A percentile compares a stretch with the other conserved stretches of the same genome.
phyloP scores from a whole-genome alignment of 1,284 basidiomycete genomes.

The Ceratorhiza oryzae-sativae region DNA sequence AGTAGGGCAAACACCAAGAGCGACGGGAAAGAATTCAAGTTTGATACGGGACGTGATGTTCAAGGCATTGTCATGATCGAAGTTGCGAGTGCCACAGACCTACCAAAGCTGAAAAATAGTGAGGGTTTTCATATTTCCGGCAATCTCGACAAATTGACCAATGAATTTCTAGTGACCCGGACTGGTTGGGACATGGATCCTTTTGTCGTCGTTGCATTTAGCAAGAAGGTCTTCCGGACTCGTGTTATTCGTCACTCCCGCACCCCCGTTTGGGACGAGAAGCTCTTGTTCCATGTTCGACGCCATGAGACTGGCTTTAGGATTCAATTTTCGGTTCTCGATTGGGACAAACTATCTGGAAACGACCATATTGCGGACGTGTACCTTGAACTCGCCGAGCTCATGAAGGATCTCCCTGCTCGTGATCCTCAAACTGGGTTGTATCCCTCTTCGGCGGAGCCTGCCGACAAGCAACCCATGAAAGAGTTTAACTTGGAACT shows the following conservation, averaged over 20 bases:
- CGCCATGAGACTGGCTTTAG: conserved; percentile 82
- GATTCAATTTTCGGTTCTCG: conserved; percentile 82
- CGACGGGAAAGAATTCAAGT: conserved; percentile 63
- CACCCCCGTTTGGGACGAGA: conserved; percentile 95
- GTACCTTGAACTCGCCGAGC: conserved; percentile 70
- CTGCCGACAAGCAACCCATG: conserved; percentile 62
- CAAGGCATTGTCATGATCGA: conserved; percentile 92
- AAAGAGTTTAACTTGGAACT: conserved; percentile 69
- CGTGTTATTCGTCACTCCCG: conserved; percentile 87
- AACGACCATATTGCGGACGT: conserved; percentile 89
- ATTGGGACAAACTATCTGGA: conserved; percentile 93
- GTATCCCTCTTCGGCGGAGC: conserved; percentile 59
- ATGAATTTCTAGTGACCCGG: conserved; percentile 66
- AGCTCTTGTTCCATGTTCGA: conserved; percentile 93
- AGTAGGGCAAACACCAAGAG: conserved; percentile 48
- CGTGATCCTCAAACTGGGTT: conserved; percentile 76
- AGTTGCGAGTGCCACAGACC: conserved; percentile 74
- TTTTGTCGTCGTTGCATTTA: conserved; percentile 94
- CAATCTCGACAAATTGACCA: neutral
- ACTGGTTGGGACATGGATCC: conserved; percentile 97
- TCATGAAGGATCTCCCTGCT: conserved; percentile 76
- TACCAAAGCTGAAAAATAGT: conserved; percentile 90
- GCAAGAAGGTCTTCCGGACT: conserved; percentile 96
- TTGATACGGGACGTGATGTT: conserved; percentile 75
- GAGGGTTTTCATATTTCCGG: conserved; percentile 49